Base-by-base conservation (phyloP, 2,329 filamentous ascomycete species). In the Chaetomiaceae sp. region DNA sequence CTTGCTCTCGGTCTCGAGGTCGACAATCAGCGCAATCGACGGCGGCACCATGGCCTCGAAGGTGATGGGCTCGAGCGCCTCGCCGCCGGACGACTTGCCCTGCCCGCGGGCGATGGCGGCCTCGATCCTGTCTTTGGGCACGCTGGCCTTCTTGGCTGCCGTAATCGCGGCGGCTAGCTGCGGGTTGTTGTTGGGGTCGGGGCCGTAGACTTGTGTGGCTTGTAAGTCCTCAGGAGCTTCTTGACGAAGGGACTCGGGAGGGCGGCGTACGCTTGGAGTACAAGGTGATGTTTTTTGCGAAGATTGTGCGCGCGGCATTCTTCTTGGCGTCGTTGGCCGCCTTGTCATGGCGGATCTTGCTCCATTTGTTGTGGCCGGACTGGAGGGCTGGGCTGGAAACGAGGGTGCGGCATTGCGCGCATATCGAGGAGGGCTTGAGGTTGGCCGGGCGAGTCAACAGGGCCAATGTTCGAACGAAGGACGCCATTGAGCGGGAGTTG, bases 261-360 rank as follows among this genome's bases (percentile, higher is more conserved):
- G 45, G 39, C 34, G 48, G 68, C 78, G 62, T 71, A 89, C 88
- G 75, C 73, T 88, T 91, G 1, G 89, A 89, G 55, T 85, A 85
- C 57, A 85, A 79, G 46, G 85, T 81, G 53, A 97, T 86, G 56
- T 87, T 82, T 61, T 88, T 85, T 20, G 85, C 79, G 63, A 95
- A 80, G 40, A 77, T 70, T 43, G 79, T 81, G 27, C 91, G 85
- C 62, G 85, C 78, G 39, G 79, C 80, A 71, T 84, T 89, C 71
- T 91, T 96, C 63, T 85, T 85, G 55, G 79, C 80, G 69, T 99
- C 94, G 54, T 85, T 87, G 57, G 86, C 89, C 47, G 87, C 91
- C 71, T 99, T 99, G 70, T 94, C 90, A 70, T 97, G 94, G 67
- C 87, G 89, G 72, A 96, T 97, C 66, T 94, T 95, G 54, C 90